These are phyloP conservation scores for Botrytis fabae DNA, from an alignment of 2,329 filamentous ascomycete genomes.

Conservation along the genomic window DNA sequence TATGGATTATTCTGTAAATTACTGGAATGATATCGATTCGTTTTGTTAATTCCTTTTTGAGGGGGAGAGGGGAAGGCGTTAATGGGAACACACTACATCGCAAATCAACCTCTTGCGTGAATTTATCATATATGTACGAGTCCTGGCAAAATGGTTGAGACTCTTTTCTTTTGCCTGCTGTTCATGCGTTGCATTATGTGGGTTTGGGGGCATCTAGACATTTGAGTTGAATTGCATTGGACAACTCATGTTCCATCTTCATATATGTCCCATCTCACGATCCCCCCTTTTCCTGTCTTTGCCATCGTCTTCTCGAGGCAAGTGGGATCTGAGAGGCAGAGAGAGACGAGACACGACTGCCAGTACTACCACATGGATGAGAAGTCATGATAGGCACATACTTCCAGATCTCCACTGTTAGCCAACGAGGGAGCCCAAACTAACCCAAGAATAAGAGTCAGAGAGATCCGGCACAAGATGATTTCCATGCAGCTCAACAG, in stretches of 20 bases:
- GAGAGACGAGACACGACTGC: background rate
- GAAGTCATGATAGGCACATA: background rate
- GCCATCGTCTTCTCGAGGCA: background rate
- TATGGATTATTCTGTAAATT: constrained; percentile 3
- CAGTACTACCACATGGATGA: background rate
- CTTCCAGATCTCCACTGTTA: background rate
- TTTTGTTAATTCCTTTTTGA: background rate
- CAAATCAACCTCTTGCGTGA: background rate
- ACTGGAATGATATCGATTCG: background rate
- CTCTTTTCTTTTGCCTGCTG: constrained; percentile 10
- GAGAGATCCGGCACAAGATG: background rate
- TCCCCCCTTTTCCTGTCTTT: background rate
- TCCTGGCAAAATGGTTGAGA: background rate
- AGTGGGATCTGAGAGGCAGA: background rate
- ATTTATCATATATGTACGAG: background rate
- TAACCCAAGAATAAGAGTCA: constrained; percentile 1
- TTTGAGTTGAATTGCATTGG: background rate
- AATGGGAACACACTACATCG: background rate
- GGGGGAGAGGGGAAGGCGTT: background rate
- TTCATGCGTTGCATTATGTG: constrained; percentile 8
- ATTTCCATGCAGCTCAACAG: background rate
- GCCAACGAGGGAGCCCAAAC: background rate
- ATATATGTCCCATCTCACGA: background rate
- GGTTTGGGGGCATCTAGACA: background rate
- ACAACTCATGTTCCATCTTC: background rate